Evolutionary conservation across 2,329 filamentous ascomycete genomes (phyloP).

Genomic region (Stemphylium lycopersici): DNA sequence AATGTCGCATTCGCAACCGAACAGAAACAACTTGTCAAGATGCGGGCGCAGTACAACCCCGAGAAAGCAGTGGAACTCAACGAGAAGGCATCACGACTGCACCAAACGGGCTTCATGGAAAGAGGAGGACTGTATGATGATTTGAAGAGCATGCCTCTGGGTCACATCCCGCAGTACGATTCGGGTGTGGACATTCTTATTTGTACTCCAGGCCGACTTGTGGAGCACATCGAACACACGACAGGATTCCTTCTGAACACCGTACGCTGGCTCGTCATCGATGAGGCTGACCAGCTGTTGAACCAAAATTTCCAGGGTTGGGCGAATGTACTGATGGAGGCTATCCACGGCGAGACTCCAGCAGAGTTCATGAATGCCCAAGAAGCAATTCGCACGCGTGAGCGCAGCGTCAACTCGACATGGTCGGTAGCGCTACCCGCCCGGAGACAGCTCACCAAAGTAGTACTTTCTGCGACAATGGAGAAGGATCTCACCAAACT

Average conservation of each 20-base stretch:
- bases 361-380: slow-evolving; percentile 57
- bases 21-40: slow-evolving; percentile 66
- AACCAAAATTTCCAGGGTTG: slow-evolving; percentile 94
- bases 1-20: slow-evolving; percentile 74
- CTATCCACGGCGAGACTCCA: slow-evolving; percentile 59
- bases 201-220: slow-evolving; percentile 87
- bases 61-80: slow-evolving; percentile 59
- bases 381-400: slow-evolving; percentile 58
- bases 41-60: slow-evolving; percentile 67
- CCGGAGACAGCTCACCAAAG: slow-evolving; percentile 68
- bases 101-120: slow-evolving; percentile 43
- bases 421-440: slow-evolving; percentile 40
- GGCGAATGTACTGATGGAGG: slow-evolving; percentile 72
- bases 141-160: slow-evolving; percentile 55
- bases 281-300: slow-evolving; percentile 91
- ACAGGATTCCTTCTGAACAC: slow-evolving; percentile 79
- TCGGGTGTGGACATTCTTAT: slow-evolving; percentile 87
- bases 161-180: slow-evolving; percentile 68
- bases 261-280: slow-evolving; percentile 86
- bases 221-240: slow-evolving; percentile 87
- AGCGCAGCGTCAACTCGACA: slow-evolving; percentile 43
- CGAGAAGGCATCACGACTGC: slow-evolving; percentile 46
- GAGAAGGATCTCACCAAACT: slow-evolving; percentile 84
- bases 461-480: slow-evolving; percentile 91
- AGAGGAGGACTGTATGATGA: slow-evolving; percentile 48